Percentiles rank a stretch among this genome's conserved stretches.
Evolutionary conservation across 768 basidiomycete species (phyloP).

Genomic region (Auriscalpium vulgare): DNA sequence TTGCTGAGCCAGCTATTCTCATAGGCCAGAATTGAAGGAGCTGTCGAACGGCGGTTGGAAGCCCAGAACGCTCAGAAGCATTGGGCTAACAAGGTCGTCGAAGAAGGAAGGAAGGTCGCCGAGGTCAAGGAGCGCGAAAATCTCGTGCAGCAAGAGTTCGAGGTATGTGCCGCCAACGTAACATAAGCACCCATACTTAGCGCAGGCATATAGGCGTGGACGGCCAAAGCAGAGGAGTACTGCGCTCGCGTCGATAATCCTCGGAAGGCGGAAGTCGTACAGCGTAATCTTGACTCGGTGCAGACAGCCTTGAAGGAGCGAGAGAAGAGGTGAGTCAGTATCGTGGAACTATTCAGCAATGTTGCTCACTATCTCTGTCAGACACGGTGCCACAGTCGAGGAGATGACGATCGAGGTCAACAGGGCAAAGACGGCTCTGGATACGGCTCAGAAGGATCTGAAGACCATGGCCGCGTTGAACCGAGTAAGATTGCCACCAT

Average conservation of each 20-base stretch:
- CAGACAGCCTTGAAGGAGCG: slow-evolving; percentile 58
- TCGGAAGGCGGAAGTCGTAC: slow-evolving; percentile 46
- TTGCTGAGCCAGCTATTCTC: not conserved
- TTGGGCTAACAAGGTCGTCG: slow-evolving; percentile 44
- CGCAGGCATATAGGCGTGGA: slow-evolving; percentile 44
- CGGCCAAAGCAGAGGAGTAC: slow-evolving; percentile 50
- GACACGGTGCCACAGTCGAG: slow-evolving; percentile 71
- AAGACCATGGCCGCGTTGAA: slow-evolving; percentile 57
- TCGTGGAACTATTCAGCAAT: not conserved
- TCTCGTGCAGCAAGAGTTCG: slow-evolving; percentile 53
- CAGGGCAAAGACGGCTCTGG: slow-evolving; percentile 48
- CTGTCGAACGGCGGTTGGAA: slow-evolving; percentile 39
- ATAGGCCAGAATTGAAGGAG: slow-evolving; percentile 43
- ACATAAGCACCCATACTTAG: not conserved
- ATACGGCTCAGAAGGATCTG: slow-evolving; percentile 54
- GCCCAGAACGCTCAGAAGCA: slow-evolving; percentile 41
- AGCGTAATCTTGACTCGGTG: slow-evolving; percentile 56
- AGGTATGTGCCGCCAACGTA: slow-evolving; percentile 29
- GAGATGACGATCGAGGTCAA: slow-evolving; percentile 69
- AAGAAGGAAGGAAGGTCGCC: slow-evolving; percentile 39
- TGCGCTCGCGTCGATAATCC: slow-evolving; percentile 52
- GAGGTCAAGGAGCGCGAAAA: slow-evolving; percentile 38
- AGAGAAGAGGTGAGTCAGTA: slow-evolving; percentile 44
- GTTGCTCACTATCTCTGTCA: slow-evolving; percentile 20
- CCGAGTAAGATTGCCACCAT: slow-evolving; percentile 37